Percentiles rank a stretch among this genome's conserved stretches.
Evolutionary conservation across 768 basidiomycete species (phyloP).

Genomic region (Clavaria fumosa): DNA sequence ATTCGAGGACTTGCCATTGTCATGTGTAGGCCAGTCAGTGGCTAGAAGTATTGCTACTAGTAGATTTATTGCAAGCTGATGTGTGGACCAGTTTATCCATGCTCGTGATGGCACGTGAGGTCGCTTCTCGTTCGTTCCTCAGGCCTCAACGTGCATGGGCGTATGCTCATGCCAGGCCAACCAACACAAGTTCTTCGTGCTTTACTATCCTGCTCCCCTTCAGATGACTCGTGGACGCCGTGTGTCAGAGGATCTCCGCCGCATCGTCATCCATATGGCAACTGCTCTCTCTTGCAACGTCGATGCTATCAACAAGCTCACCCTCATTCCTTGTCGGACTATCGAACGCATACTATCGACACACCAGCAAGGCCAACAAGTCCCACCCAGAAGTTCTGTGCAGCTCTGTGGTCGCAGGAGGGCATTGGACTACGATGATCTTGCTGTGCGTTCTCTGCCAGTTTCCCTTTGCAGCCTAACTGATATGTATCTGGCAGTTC

Average conservation of each 20-base stretch:
- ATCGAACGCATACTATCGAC: not conserved
- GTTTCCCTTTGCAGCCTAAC: not conserved
- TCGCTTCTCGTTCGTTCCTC: too few relatives aligned
- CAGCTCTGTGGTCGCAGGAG: not conserved
- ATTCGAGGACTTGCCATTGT: too few relatives aligned
- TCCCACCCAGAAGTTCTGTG: not conserved
- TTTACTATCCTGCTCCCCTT: too few relatives aligned
- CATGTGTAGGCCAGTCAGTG: too few relatives aligned
- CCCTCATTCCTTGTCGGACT: not conserved
- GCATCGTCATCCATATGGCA: not conserved
- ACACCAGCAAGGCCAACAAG: not conserved
- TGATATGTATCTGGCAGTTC: constrained; percentile 1
- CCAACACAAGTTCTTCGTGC: too few relatives aligned
- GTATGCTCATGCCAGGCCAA: too few relatives aligned
- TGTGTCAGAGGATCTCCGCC: constrained; percentile 1
- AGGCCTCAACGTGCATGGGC: too few relatives aligned
- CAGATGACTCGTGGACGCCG: not conserved
- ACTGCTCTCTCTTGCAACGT: not conserved
- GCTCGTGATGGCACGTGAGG: too few relatives aligned
- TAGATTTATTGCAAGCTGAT: too few relatives aligned
- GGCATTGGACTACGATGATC: not conserved
- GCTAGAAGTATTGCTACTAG: too few relatives aligned
- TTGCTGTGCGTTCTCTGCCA: not conserved
- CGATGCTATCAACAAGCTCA: not conserved
- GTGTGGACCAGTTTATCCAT: too few relatives aligned